These are phyloP conservation scores for Colletotrichum cuscutae DNA, from an alignment of 2,329 filamentous ascomycete species.

Conservation along the genomic window DNA sequence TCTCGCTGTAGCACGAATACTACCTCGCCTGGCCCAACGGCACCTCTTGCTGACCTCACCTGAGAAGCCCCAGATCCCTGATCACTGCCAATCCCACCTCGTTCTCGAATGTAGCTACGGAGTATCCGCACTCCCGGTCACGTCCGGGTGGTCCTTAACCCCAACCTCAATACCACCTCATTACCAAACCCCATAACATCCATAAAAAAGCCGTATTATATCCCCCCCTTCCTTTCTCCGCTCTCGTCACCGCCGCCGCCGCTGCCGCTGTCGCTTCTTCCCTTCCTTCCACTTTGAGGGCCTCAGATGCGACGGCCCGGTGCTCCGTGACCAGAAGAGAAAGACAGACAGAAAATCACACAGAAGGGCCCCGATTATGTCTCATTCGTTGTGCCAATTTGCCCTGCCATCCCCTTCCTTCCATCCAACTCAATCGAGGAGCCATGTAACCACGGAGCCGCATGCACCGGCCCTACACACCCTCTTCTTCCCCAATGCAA, in stretches of 20 bases:
- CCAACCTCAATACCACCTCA: neutral
- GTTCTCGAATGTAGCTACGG: neutral
- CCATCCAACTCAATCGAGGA: neutral
- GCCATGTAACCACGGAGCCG: slow-evolving; percentile 15
- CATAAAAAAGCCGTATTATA: neutral
- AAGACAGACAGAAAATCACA: neutral
- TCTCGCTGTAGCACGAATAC: neutral
- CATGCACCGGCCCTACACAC: slow-evolving; percentile 5
- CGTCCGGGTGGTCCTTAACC: neutral
- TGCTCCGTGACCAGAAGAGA: neutral
- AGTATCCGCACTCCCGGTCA: no score
- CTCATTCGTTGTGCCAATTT: neutral
- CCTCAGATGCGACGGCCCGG: slow-evolving; percentile 33
- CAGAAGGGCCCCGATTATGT: neutral
- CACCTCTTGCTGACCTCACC: neutral
- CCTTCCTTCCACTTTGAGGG: neutral
- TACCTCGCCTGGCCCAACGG: neutral
- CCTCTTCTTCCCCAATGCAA: neutral
- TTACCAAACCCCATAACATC: neutral
- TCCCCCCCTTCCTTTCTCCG: neutral
- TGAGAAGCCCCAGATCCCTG: neutral
- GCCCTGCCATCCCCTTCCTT: neutral
- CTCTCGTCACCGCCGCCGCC: neutral
- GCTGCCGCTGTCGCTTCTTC: neutral
- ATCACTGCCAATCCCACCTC: no score